These are phyloP conservation scores for Chiua virens DNA, from an alignment of 768 basidiomycete genomes.

Conservation along the genomic window DNA sequence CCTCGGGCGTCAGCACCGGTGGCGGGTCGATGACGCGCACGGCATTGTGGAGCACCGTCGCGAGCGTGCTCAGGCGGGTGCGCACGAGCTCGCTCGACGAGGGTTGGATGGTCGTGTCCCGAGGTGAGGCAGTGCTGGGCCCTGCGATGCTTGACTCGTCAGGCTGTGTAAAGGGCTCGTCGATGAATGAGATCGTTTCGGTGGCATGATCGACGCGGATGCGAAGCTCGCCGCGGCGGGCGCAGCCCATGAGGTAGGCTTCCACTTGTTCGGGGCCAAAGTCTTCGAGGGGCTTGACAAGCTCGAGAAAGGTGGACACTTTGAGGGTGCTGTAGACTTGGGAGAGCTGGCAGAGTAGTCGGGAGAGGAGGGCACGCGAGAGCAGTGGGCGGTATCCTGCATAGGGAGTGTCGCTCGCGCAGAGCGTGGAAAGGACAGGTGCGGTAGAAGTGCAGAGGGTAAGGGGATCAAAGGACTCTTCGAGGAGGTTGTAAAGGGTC, in stretches of 20 bases:
- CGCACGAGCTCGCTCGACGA: constrained; percentile 70
- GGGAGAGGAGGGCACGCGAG: constrained; percentile 87
- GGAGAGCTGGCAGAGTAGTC: constrained; percentile 86
- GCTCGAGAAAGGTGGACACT: constrained; percentile 70
- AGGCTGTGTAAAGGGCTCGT: constrained; percentile 61
- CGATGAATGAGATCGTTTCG: constrained; percentile 81
- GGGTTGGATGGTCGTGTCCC: constrained; percentile 64
- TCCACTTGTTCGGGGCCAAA: constrained; percentile 73
- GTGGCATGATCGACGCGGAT: constrained; percentile 88
- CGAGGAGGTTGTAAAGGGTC: constrained; percentile 82
- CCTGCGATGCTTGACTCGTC: constrained; percentile 35
- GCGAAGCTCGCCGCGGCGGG: constrained; percentile 79
- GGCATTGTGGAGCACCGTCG: constrained; percentile 68
- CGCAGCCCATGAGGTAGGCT: constrained; percentile 91
- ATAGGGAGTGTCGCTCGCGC: constrained; percentile 47
- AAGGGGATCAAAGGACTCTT: constrained; percentile 91
- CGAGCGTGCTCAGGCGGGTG: constrained; percentile 76
- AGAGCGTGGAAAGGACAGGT: constrained; percentile 69
- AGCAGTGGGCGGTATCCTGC: constrained; percentile 86
- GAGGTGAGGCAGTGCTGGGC: constrained; percentile 8
- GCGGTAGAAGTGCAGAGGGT: constrained; percentile 77
- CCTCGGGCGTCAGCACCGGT: constrained; percentile 40
- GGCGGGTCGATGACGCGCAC: constrained; percentile 54
- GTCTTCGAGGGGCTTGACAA: constrained; percentile 73
- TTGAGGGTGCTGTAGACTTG: constrained; percentile 90